phyloP scores from a whole-genome alignment of 176 grass and related monocot genomes.

The Microstegium vimineum region DNA sequence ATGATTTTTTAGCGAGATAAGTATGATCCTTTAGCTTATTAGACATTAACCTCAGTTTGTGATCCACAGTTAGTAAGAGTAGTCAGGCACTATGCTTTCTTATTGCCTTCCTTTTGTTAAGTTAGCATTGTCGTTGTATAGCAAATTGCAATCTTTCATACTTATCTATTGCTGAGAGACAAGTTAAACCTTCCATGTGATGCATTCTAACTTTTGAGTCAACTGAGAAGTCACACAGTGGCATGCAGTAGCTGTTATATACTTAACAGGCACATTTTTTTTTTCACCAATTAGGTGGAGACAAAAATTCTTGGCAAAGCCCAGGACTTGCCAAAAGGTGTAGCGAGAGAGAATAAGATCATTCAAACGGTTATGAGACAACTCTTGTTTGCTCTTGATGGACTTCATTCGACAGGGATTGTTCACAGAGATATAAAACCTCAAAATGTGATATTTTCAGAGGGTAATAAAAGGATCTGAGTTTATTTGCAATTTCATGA shows the following conservation, averaged over 20 bases:
- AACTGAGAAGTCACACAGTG: background rate
- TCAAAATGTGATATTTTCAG: slow-evolving; percentile 99
- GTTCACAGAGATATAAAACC: slow-evolving; percentile 98
- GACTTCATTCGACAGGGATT: slow-evolving; percentile 96
- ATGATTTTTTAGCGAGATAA: background rate
- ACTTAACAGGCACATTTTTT: background rate
- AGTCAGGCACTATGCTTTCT: background rate
- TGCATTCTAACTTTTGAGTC: background rate
- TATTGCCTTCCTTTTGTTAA: background rate
- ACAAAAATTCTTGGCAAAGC: slow-evolving; percentile 90
- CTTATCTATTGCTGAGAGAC: background rate
- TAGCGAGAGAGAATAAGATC: slow-evolving; percentile 89
- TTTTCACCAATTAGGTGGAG: slow-evolving; percentile 64
- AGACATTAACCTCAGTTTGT: background rate
- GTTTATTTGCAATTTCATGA: background rate
- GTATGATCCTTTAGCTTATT: background rate
- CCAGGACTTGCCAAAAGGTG: slow-evolving; percentile 78
- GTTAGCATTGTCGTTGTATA: background rate
- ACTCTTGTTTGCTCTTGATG: slow-evolving; percentile 93
- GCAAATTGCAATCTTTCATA: background rate
- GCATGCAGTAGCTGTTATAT: background rate
- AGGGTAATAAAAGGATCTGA: slow-evolving; percentile 50
- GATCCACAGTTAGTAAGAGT: background rate
- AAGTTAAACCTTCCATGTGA: background rate
- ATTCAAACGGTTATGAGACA: slow-evolving; percentile 95